Percentiles rank a stretch among this genome's conserved stretches.
phyloP scores from a whole-genome alignment of 2,329 filamentous ascomycete genomes.

The Diaporthe ampelina region DNA sequence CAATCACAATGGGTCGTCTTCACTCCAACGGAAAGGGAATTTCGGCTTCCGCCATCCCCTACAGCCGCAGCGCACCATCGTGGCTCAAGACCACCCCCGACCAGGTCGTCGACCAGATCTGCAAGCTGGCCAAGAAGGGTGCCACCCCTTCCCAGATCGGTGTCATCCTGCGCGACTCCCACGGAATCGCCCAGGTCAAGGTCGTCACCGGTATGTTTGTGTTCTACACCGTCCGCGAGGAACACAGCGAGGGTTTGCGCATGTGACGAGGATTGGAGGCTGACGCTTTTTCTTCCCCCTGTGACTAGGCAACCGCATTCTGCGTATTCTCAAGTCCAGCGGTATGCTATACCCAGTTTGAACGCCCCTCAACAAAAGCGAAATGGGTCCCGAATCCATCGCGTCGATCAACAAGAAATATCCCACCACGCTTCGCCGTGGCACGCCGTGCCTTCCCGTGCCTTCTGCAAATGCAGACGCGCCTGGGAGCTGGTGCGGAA shows the following conservation, averaged over 20 bases:
- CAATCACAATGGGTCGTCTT: slow-evolving; percentile 91
- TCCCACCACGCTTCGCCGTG: slow-evolving; percentile 8
- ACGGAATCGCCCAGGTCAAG: slow-evolving; percentile 98
- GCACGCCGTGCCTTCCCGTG: slow-evolving; percentile 34
- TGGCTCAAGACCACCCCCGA: slow-evolving; percentile 99
- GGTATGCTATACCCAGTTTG: slow-evolving; percentile 76
- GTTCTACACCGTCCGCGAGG: background rate
- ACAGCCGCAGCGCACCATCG: slow-evolving; percentile 91
- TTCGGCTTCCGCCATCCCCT: slow-evolving; percentile 93
- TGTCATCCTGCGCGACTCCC: slow-evolving; percentile 97
- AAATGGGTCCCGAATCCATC: background rate
- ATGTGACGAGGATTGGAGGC: background rate
- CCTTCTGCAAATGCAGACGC: slow-evolving; percentile 37
- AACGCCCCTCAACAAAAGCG: background rate
- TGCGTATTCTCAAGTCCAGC: slow-evolving; percentile 97
- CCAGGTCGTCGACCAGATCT: slow-evolving; percentile 99
- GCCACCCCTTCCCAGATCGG: slow-evolving; percentile 98
- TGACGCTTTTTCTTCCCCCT: slow-evolving; percentile 46
- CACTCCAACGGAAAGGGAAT: slow-evolving; percentile 99
- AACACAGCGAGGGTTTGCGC: background rate
- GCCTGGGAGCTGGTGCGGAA: slow-evolving; percentile 48
- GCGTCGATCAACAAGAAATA: background rate
- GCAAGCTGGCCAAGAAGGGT: slow-evolving; percentile 99
- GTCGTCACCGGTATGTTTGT: slow-evolving; percentile 87
- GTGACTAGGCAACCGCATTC: slow-evolving; percentile 95